phyloP scores from a whole-genome alignment of 2,329 filamentous ascomycete species.

The Zymoseptoria brevis region DNA sequence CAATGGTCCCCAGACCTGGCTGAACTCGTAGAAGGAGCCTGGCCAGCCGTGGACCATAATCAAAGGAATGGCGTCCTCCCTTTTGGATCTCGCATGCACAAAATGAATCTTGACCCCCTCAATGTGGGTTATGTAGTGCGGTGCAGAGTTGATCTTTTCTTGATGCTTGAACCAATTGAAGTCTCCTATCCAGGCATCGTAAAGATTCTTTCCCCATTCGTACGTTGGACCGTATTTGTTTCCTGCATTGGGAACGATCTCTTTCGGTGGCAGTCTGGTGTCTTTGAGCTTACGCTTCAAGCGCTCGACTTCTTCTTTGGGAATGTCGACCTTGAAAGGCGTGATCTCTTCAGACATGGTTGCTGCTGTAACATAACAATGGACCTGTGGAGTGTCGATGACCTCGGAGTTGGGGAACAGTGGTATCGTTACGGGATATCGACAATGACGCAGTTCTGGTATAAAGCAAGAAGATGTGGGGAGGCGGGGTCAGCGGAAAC shows the following conservation, averaged over 20 bases:
- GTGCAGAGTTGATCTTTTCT: conserved; percentile 27
- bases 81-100: conserved; percentile 28
- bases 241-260: conserved; percentile 32
- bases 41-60: conserved; percentile 41
- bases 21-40: conserved; percentile 40
- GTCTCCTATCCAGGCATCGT: conserved; percentile 28
- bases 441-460: not conserved
- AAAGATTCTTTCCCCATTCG: conserved; percentile 31
- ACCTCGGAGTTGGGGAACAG: not conserved
- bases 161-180: conserved; percentile 31
- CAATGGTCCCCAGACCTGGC: conserved; percentile 32
- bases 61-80: conserved; percentile 34
- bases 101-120: conserved; percentile 33
- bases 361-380: not conserved
- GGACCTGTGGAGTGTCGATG: not conserved
- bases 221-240: conserved; percentile 29
- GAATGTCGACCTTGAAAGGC: conserved; percentile 30
- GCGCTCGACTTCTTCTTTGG: conserved; percentile 31
- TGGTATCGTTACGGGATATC: not conserved
- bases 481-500: not conserved
- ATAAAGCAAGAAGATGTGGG: not conserved
- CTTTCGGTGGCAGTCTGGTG: conserved; percentile 28
- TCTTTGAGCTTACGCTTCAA: conserved; percentile 32
- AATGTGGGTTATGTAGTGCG: conserved; percentile 30
- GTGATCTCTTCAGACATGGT: conserved; percentile 14